A percentile compares a stretch with the other conserved stretches of the same genome.
These are phyloP conservation scores for Wickerhamiella spandovensis DNA, from an alignment of 805 yeast species.

Conservation along the genomic window DNA sequence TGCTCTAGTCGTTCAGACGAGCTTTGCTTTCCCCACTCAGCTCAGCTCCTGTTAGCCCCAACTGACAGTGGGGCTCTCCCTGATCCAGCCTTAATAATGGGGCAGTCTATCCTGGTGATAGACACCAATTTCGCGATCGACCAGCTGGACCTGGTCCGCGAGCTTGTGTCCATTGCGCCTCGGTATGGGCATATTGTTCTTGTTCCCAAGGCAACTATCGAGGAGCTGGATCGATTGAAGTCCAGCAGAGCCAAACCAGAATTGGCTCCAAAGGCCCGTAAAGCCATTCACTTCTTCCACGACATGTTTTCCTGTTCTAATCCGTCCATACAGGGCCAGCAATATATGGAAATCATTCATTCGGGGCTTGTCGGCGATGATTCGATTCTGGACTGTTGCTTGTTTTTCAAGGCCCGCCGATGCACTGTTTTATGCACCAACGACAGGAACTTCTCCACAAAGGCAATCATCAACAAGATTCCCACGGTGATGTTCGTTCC, in stretches of 20 bases:
- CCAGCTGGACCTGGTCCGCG: slow-evolving; percentile 47
- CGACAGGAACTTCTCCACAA: slow-evolving; percentile 70
- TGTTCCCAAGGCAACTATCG: slow-evolving; percentile 56
- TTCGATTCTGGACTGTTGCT: slow-evolving; percentile 73
- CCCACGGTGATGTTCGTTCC: slow-evolving; percentile 39
- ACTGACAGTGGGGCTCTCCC: no score
- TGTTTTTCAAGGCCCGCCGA: slow-evolving; percentile 37
- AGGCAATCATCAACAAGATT: slow-evolving; percentile 52
- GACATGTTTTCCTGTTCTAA: slow-evolving; percentile 38
- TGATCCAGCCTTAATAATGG: background rate
- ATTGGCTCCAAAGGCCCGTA: slow-evolving; percentile 33
- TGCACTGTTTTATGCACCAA: slow-evolving; percentile 54
- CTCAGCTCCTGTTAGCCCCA: no score
- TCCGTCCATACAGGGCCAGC: slow-evolving; percentile 52
- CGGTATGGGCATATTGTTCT: slow-evolving; percentile 39
- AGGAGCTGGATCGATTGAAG: slow-evolving; percentile 78
- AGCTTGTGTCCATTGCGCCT: slow-evolving; percentile 30
- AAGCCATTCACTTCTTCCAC: slow-evolving; percentile 72
- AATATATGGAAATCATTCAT: slow-evolving; percentile 39
- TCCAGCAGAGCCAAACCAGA: slow-evolving; percentile 22
- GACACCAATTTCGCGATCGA: slow-evolving; percentile 78
- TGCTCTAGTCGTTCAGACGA: no score
- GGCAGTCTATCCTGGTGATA: slow-evolving; percentile 38
- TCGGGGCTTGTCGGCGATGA: slow-evolving; percentile 48
- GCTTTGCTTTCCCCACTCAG: no score